Evolutionary conservation across 805 yeast species (phyloP).

Genomic region (Kockiozyma suomiensis): DNA sequence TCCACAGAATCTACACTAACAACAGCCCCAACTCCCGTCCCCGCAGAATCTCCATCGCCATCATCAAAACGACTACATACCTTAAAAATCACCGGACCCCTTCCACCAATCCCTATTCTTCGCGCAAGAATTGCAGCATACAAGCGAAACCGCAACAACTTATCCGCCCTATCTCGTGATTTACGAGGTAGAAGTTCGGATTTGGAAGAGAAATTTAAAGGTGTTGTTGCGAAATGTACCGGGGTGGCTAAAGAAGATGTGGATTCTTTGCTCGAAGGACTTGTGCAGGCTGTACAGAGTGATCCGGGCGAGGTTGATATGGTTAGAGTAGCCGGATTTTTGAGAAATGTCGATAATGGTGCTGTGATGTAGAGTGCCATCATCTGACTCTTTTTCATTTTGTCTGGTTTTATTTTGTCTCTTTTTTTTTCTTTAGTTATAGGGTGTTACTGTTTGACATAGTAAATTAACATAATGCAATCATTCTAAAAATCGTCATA

Average conservation of each 20-base stretch:
- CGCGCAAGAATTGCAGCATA: slow-evolving; percentile 84
- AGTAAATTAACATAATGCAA: too few relatives aligned
- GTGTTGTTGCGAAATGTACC: slow-evolving; percentile 86
- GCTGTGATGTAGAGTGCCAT: background rate
- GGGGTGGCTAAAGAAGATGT: slow-evolving; percentile 82
- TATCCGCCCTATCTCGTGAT: slow-evolving; percentile 55
- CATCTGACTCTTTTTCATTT: background rate
- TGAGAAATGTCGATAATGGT: slow-evolving; percentile 45
- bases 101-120: slow-evolving; percentile 57
- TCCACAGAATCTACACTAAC: background rate
- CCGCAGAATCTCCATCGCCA: background rate
- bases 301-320: slow-evolving; percentile 71
- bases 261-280: slow-evolving; percentile 77
- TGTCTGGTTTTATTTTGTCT: background rate
- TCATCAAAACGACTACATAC: background rate
- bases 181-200: slow-evolving; percentile 58
- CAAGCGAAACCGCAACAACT: slow-evolving; percentile 61
- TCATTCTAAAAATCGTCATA: background rate
- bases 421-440: too few relatives aligned
- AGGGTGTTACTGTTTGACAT: too few relatives aligned
- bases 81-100: slow-evolving; percentile 17
- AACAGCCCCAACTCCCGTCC: background rate
- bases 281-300: slow-evolving; percentile 88
- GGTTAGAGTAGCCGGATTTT: slow-evolving; percentile 57
- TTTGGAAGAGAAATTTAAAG: slow-evolving; percentile 75